Evolutionary conservation across 306 rosid genomes (phyloP), one percentile per base, ranked within the genome.

Genomic region (Echinosophora koreensis): DNA sequence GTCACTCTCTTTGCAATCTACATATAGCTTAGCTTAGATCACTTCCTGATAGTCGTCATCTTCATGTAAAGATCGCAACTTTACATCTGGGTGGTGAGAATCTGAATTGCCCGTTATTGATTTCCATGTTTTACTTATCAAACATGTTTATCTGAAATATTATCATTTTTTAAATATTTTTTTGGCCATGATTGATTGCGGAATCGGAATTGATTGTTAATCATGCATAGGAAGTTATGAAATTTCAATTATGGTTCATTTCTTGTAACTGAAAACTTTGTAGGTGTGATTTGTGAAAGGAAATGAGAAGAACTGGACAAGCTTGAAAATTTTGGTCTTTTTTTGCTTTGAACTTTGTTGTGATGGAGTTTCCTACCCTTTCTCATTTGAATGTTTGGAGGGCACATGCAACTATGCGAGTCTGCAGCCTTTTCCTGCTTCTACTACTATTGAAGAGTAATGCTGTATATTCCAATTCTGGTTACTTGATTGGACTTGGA

Each of bases 401-500:
- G 42, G 79, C 46, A 69, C 55, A 30, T 71, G 44, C 63, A 76
- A 68, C 80, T 47, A 37, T 57, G 59, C 56, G 77, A 50, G 58
- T 79, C 2, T 82, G 84, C 84, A 17, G 46, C 44, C 38, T 80
- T 66, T 57, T 73, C 8, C 12, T 83, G 75, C 35, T 77, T 1
- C 6, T 73, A 8, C 5, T 83, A 8, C 51, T 71, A 58, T 44
- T 79, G 38, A 83, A 66, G 65, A 66, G 77, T 77, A 73, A 62
- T 46, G 27, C 66, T 28, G 89, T 47, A 8, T 30, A 30, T 69
- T 86, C 92, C 12, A 85, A 66, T 73, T 86, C 93, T 54, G 70
- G 83, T 67, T 90, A 89, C 74, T 87, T 84, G 92, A 66, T 90
- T 82, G 98, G 98, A 34, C 86, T 92, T 57, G 98, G 97, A 71